Evolutionary conservation across 805 yeast genomes (phyloP).

Genomic region (Saturnispora saitoi): DNA sequence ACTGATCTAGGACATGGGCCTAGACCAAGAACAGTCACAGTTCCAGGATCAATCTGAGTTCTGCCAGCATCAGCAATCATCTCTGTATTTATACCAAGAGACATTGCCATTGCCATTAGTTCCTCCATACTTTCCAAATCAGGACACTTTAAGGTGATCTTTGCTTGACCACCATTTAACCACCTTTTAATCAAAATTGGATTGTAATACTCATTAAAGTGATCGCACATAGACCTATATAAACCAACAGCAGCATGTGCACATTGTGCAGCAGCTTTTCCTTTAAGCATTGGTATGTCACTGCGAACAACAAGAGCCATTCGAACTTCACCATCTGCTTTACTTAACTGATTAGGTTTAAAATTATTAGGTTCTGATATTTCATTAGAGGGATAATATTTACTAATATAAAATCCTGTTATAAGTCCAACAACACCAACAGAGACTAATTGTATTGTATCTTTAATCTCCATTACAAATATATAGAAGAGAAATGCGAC

Average conservation of each 20-base stretch:
- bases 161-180: constrained; percentile 85
- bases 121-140: constrained; percentile 64
- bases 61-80: constrained; percentile 95
- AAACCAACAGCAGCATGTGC: constrained; percentile 95
- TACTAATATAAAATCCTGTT: constrained; percentile 26
- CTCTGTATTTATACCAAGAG: constrained; percentile 68
- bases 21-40: constrained; percentile 90
- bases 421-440: constrained; percentile 22
- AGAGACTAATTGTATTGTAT: constrained; percentile 7
- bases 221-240: constrained; percentile 57
- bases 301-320: constrained; percentile 86
- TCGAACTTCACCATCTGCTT: constrained; percentile 67
- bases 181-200: constrained; percentile 63
- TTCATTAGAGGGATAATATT: constrained; percentile 1
- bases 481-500: too few relatives aligned
- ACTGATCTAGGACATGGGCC: constrained; percentile 92
- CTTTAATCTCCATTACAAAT: background rate
- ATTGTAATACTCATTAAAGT: constrained; percentile 45
- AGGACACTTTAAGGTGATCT: constrained; percentile 74
- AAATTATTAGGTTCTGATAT: constrained; percentile 16
- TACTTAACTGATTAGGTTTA: constrained; percentile 52
- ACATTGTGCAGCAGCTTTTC: constrained; percentile 96
- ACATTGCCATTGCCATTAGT: constrained; percentile 71
- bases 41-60: constrained; percentile 93
- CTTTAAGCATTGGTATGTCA: constrained; percentile 87